phyloP scores from a whole-genome alignment of 192 early-diverging fungal species.

The Pilaira anomala region DNA sequence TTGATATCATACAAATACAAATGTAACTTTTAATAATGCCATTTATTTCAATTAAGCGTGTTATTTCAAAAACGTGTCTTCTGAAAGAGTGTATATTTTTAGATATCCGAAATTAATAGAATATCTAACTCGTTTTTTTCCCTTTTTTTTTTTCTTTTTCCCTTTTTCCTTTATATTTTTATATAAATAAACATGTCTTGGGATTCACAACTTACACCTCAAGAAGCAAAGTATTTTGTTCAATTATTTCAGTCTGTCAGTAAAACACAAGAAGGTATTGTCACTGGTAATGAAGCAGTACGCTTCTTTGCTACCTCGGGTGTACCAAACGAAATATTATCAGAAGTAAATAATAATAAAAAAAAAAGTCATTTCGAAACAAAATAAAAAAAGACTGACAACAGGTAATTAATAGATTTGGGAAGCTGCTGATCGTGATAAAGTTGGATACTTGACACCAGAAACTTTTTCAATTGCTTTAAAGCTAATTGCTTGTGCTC shows the following conservation, averaged over 20 bases:
- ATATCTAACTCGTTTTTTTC: neutral
- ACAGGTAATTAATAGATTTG: slow-evolving; percentile 63
- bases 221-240: slow-evolving; percentile 60
- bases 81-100: too few relatives aligned
- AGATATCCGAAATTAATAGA: too few relatives aligned
- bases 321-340: slow-evolving; percentile 57
- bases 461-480: slow-evolving; percentile 73
- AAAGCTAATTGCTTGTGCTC: slow-evolving; percentile 67
- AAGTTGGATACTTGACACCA: slow-evolving; percentile 72
- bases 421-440: slow-evolving; percentile 76
- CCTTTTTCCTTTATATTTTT: neutral
- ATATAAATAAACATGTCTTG: slow-evolving; percentile 15
- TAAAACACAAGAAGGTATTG: slow-evolving; percentile 55
- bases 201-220: slow-evolving; percentile 45
- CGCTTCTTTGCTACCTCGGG: slow-evolving; percentile 71
- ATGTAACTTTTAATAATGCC: too few relatives aligned
- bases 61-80: too few relatives aligned
- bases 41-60: too few relatives aligned
- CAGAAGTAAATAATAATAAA: slow-evolving; percentile 41
- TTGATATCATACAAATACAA: too few relatives aligned
- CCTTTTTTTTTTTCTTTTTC: slow-evolving; percentile 1
- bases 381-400: neutral
- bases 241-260: slow-evolving; percentile 63
- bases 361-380: too few relatives aligned
- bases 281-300: slow-evolving; percentile 68